These are phyloP conservation scores for Microcyclospora tardicrescens DNA, from an alignment of 2,329 filamentous ascomycete genomes.

Conservation along the genomic window DNA sequence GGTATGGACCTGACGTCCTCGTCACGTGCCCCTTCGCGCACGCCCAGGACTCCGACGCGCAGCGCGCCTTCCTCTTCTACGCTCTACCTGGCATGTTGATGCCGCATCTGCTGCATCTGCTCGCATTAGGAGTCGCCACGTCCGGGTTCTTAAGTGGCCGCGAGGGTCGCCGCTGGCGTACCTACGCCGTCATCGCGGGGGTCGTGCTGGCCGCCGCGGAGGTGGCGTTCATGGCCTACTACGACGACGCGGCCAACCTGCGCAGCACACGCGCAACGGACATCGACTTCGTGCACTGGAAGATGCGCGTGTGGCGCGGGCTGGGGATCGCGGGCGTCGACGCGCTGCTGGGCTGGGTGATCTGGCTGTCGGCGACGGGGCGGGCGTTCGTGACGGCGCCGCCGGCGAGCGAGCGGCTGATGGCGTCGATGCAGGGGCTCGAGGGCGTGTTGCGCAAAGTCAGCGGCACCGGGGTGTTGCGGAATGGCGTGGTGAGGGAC, in stretches of 20 bases:
- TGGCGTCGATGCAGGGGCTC: slow-evolving; percentile 43
- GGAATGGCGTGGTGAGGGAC: slow-evolving; percentile 69
- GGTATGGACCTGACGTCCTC: slow-evolving; percentile 64
- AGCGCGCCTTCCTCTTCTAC: slow-evolving; percentile 65
- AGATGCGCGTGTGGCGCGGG: slow-evolving; percentile 48
- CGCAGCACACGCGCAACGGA: slow-evolving; percentile 47
- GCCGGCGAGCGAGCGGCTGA: slow-evolving; percentile 52
- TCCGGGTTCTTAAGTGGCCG: slow-evolving; percentile 52
- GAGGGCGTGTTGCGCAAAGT: slow-evolving; percentile 52
- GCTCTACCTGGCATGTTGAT: slow-evolving; percentile 58
- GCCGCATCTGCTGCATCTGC: slow-evolving; percentile 70
- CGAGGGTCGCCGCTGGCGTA: slow-evolving; percentile 56
- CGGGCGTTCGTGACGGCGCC: slow-evolving; percentile 57
- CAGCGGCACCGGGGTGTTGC: slow-evolving; percentile 58
- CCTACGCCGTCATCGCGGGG: slow-evolving; percentile 51
- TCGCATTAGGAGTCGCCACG: slow-evolving; percentile 59
- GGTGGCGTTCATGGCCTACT: slow-evolving; percentile 50
- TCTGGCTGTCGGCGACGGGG: slow-evolving; percentile 70
- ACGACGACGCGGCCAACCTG: slow-evolving; percentile 53
- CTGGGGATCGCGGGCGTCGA: slow-evolving; percentile 55
- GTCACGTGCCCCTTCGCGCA: slow-evolving; percentile 68
- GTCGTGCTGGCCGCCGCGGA: slow-evolving; percentile 50
- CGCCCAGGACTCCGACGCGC: slow-evolving; percentile 22
- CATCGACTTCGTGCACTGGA: slow-evolving; percentile 61
- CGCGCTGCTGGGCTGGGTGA: slow-evolving; percentile 44